phyloP scores from a whole-genome alignment of 805 yeast genomes.

The Yarrowia phangngaensis region DNA sequence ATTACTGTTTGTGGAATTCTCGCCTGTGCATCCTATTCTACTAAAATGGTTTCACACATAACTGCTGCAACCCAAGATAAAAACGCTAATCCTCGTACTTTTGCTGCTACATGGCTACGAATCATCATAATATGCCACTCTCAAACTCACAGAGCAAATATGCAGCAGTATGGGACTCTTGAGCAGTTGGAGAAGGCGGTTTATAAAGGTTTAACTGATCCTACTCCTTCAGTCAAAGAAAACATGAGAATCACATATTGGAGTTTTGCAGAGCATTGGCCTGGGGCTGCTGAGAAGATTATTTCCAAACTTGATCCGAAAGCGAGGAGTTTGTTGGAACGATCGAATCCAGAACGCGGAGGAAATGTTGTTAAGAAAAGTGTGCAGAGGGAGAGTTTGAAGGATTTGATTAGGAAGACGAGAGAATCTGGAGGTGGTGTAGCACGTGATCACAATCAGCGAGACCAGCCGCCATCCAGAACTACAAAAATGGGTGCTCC shows the following conservation, averaged over 20 bases:
- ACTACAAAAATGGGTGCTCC: slow-evolving; percentile 12
- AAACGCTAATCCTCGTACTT: slow-evolving; percentile 64
- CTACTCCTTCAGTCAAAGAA: slow-evolving; percentile 76
- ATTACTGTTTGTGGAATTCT: slow-evolving; percentile 49
- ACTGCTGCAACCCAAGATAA: slow-evolving; percentile 59
- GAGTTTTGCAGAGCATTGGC: slow-evolving; percentile 57
- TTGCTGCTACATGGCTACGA: slow-evolving; percentile 67
- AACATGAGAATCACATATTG: slow-evolving; percentile 70
- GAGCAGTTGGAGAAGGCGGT: slow-evolving; percentile 52
- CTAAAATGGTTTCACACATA: slow-evolving; percentile 51
- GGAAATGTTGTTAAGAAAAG: not conserved
- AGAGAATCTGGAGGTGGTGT: slow-evolving; percentile 2
- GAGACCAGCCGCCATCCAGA: not conserved
- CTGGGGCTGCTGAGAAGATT: slow-evolving; percentile 47
- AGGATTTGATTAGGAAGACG: not conserved
- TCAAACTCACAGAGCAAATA: slow-evolving; percentile 36
- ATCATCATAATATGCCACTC: slow-evolving; percentile 49
- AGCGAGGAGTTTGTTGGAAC: not conserved
- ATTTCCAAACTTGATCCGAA: slow-evolving; percentile 32
- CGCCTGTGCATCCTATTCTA: slow-evolving; percentile 51
- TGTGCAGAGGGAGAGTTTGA: not conserved
- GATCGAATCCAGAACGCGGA: not conserved
- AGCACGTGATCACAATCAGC: not conserved
- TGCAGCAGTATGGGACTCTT: slow-evolving; percentile 39
- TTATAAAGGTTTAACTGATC: slow-evolving; percentile 64